Percentiles rank a stretch among this genome's conserved stretches.
These are phyloP conservation scores for Pulveroboletus frians DNA, from an alignment of 768 basidiomycete genomes.

Conservation along the genomic window DNA sequence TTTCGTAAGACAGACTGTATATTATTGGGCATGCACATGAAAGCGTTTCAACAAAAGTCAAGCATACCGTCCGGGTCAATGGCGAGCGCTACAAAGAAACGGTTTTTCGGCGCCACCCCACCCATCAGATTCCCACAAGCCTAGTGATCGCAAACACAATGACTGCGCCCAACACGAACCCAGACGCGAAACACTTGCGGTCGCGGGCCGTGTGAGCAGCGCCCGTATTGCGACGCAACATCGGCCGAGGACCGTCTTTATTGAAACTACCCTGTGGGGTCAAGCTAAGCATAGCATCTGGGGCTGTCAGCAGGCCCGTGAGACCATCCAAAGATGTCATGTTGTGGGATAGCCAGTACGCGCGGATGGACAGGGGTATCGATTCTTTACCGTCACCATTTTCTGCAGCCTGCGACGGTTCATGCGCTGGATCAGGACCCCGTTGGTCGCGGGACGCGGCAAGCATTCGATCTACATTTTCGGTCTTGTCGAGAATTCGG, in stretches of 20 bases:
- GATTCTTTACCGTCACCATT: background rate
- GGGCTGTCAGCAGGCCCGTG: conserved; percentile 38
- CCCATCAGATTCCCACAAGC: background rate
- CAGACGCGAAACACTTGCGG: conserved; percentile 13
- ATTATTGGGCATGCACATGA: no score
- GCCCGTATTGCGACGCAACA: background rate
- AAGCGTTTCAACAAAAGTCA: no score
- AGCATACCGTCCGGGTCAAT: no score
- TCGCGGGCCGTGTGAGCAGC: background rate
- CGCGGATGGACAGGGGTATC: conserved; percentile 38
- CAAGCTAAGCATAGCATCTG: conserved; percentile 13
- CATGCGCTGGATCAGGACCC: background rate
- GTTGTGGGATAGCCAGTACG: conserved; percentile 51
- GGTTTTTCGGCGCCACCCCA: background rate
- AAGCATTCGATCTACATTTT: conserved; percentile 35
- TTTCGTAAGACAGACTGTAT: background rate
- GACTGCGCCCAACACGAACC: conserved; percentile 17
- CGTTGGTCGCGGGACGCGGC: conserved; percentile 2
- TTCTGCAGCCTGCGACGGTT: background rate
- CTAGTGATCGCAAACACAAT: conserved; percentile 4
- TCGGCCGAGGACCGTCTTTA: conserved; percentile 9
- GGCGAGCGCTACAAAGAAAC: background rate
- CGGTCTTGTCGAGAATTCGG: conserved; percentile 36
- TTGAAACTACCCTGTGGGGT: conserved; percentile 17
- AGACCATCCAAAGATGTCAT: conserved; percentile 55